Conservation (phyloP, 768 basidiomycete species). For the Naematelia encephala region DNA sequence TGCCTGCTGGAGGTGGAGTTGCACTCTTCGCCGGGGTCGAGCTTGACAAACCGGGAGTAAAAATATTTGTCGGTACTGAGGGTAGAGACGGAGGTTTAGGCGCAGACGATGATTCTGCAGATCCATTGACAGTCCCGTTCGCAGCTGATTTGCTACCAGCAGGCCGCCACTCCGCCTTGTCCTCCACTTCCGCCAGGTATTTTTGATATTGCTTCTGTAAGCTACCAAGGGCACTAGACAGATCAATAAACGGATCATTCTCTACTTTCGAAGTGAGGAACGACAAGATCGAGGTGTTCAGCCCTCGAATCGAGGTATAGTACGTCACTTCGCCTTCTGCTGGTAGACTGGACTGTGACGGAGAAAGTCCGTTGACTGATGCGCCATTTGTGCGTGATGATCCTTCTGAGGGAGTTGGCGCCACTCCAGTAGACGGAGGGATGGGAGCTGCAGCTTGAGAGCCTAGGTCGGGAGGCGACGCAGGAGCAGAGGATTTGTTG, state of each 20-base stretch:
- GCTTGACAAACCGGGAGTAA: neutral
- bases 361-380: conserved; percentile 7
- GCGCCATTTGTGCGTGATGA: neutral
- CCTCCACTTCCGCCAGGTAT: conserved; percentile 19
- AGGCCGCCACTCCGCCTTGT: conserved; percentile 30
- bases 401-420: neutral
- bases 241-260: conserved; percentile 37
- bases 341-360: conserved; percentile 21
- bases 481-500: conserved; percentile 5
- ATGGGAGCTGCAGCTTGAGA: neutral
- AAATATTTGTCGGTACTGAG: neutral
- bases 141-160: neutral
- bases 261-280: conserved; percentile 34
- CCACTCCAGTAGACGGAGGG: neutral
- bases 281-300: conserved; percentile 41
- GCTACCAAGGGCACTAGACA: conserved; percentile 22
- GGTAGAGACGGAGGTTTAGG: conserved; percentile 3
- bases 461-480: neutral
- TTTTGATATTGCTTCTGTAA: conserved; percentile 27
- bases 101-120: neutral
- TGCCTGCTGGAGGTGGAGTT: neutral
- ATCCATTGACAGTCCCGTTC: conserved; percentile 2
- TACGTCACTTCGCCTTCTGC: conserved; percentile 38
- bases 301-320: conserved; percentile 41
- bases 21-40: neutral